phyloP scores from a whole-genome alignment of 352 stramenopile species.

The Phytophthora aleatoria region DNA sequence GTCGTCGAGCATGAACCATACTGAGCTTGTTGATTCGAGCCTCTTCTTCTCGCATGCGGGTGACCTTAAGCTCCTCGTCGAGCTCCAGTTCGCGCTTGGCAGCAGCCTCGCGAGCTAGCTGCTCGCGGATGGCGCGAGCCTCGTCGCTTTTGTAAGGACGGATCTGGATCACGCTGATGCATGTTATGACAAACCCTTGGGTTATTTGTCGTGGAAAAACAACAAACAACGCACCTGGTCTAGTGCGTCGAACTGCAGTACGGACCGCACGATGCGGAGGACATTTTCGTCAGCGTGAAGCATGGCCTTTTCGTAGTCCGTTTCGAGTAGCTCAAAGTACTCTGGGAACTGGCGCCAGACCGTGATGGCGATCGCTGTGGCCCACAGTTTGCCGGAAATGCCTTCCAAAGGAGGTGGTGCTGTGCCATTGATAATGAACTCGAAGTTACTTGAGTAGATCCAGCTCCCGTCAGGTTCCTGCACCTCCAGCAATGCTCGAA shows the following conservation, averaged over 20 bases:
- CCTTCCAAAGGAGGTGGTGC: slow-evolving; percentile 46
- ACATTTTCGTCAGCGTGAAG: slow-evolving; percentile 68
- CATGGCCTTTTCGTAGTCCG: slow-evolving; percentile 60
- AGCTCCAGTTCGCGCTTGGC: slow-evolving; percentile 52
- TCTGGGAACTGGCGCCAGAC: slow-evolving; percentile 66
- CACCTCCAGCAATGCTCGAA: slow-evolving; percentile 48
- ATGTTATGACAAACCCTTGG: slow-evolving; percentile 2
- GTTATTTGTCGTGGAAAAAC: background rate
- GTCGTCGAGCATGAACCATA: slow-evolving; percentile 39
- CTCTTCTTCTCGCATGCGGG: slow-evolving; percentile 36
- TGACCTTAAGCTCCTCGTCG: slow-evolving; percentile 41
- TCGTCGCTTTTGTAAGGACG: slow-evolving; percentile 62
- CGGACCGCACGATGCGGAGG: slow-evolving; percentile 40
- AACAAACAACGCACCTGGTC: slow-evolving; percentile 31
- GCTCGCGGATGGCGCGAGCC: slow-evolving; percentile 50
- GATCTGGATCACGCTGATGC: slow-evolving; percentile 37
- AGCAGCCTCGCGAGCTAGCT: slow-evolving; percentile 45
- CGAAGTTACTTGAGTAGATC: slow-evolving; percentile 58
- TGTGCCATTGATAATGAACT: slow-evolving; percentile 54
- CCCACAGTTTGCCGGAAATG: slow-evolving; percentile 63
- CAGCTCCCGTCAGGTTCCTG: slow-evolving; percentile 74
- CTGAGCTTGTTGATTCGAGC: slow-evolving; percentile 46
- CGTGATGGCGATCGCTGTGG: slow-evolving; percentile 56
- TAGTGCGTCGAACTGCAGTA: slow-evolving; percentile 49
- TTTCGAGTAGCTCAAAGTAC: slow-evolving; percentile 61